Evolutionary conservation across 1,284 basidiomycete genomes (phyloP).

Genomic region (Lignosus rhinocerotis): DNA sequence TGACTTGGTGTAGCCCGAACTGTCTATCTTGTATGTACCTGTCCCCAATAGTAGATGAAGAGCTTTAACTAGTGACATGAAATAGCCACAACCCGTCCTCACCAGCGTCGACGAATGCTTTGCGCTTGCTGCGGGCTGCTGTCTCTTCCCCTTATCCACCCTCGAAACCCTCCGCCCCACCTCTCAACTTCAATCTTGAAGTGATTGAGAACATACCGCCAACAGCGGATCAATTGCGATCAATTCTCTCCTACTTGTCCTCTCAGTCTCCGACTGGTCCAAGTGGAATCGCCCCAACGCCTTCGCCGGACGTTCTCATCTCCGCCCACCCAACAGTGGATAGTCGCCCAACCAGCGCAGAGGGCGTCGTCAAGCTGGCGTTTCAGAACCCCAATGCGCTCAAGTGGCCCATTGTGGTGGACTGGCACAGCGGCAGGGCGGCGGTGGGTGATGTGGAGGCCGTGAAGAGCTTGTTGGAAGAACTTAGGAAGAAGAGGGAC

Average conservation of each 20-base stretch:
- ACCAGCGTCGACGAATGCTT: conserved; percentile 59
- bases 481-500: conserved; percentile 60
- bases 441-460: conserved; percentile 68
- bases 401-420: conserved; percentile 79
- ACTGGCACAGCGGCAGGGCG: conserved; percentile 71
- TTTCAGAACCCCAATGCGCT: conserved; percentile 47
- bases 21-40: conserved; percentile 62
- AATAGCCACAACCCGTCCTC: conserved; percentile 66
- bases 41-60: too few relatives aligned
- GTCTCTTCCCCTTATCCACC: conserved; percentile 62
- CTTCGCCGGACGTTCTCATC: conserved; percentile 43
- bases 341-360: conserved; percentile 41
- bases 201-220: conserved; percentile 65
- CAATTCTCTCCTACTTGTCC: conserved; percentile 63
- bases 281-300: conserved; percentile 27
- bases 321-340: conserved; percentile 58
- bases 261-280: conserved; percentile 23
- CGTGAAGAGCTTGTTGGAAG: conserved; percentile 63
- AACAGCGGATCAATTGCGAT: conserved; percentile 64
- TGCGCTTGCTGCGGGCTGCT: conserved; percentile 57
- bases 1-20: conserved; percentile 46
- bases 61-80: background rate
- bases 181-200: conserved; percentile 70
- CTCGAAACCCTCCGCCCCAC: conserved; percentile 41
- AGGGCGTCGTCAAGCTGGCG: conserved; percentile 52